Conservation (phyloP, 139 green algal species). For the Tetratostichococcus sp. region DNA sequence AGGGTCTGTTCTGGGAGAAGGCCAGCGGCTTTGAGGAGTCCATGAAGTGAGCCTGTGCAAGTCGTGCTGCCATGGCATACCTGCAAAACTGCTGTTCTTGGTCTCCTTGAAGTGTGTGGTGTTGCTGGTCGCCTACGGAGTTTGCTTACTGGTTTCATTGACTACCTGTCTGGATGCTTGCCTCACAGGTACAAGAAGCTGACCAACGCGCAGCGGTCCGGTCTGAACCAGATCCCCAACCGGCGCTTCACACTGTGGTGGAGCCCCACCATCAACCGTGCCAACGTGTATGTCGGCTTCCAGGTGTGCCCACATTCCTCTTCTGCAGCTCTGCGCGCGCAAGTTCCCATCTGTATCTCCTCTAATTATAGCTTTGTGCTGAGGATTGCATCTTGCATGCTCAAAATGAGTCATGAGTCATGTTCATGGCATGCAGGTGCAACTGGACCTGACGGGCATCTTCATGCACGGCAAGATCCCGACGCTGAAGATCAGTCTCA, state of each 20-base stretch:
- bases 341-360: no score
- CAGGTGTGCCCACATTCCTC: constrained; percentile 48
- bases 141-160: no score
- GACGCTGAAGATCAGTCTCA: constrained; percentile 99
- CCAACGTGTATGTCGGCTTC: constrained; percentile 99
- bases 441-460: constrained; percentile 99
- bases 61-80: no score
- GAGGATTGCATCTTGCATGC: no score
- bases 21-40: constrained; percentile 81
- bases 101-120: no score
- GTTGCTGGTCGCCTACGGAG: no score
- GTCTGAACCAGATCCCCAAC: constrained; percentile 99
- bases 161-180: background rate
- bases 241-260: constrained; percentile 99
- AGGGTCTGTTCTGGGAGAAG: constrained; percentile 99
- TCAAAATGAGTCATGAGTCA: background rate
- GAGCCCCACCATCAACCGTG: constrained; percentile 98
- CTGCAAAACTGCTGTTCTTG: no score
- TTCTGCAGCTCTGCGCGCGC: no score
- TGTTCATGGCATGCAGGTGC: constrained; percentile 13
- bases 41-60: constrained; percentile 71
- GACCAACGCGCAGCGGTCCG: constrained; percentile 95
- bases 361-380: no score
- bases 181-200: constrained; percentile 94
- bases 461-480: constrained; percentile 99